Base-by-base conservation (phyloP, 2,329 filamentous ascomycete species). In the Colletotrichum trifolii region DNA sequence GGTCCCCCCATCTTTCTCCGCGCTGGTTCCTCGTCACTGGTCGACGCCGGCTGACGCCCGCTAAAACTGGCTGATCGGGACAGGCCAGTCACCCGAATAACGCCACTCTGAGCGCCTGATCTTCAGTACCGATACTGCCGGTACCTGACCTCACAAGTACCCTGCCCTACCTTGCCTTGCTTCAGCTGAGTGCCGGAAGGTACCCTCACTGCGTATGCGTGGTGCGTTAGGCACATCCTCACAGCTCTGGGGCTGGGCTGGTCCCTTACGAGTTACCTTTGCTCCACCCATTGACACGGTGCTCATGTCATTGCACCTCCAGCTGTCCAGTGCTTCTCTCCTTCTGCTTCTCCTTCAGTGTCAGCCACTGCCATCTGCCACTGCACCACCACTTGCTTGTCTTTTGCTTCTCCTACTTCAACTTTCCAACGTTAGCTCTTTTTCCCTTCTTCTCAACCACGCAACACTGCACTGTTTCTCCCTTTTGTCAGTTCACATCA, bases 121-220 rank as follows among this genome's bases (percentile, higher is more conserved):
- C 25, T 25, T 25, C 25, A 25, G 25, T 25, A 25, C 25, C 25
- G 25, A 25, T 25, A 25, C 25, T 59, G 25, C 47, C 46, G 52
- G 45, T 33, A 12, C 57, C 39, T 52, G 46, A 38, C 49, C 52
- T 43, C 58, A 39, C 49, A 62, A 61, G 56, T 46, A 47, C 62
- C 62, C 62, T 58, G 56, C 52, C 40, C 46, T 58, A 62, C 39
- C 58, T 56, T 46, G 53, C 56, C 58, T 46, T 40, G 57, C 40
- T 65, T 52, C 38, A 56, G 34, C 46, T 59, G 35, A 52, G 46
- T 25, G 25, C 42, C 46, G 58, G 35, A 17, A 36, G 49, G 47
- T 43, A n/a, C 35, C 62, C 53, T 43, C 12, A 47, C 62, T 48
- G 58, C 52, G 45, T 50, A 46, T 38, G 35, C 9, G 33, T 45